Evolutionary conservation across 345 rosid species (phyloP), one percentile per base, ranked within the genome.

Genomic region (Acer negundo): DNA sequence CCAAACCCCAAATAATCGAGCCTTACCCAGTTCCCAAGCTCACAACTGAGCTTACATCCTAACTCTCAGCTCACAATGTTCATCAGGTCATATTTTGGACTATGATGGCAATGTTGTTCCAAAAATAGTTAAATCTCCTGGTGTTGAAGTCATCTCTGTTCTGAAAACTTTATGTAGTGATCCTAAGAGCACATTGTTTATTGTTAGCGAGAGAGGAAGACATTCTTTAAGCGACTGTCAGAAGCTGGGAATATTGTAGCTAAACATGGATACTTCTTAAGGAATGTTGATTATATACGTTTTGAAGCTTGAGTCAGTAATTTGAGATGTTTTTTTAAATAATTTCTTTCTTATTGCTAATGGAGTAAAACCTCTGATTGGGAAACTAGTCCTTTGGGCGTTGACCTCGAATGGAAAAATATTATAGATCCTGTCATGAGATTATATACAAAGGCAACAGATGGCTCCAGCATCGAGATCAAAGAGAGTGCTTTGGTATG

Each of bases 401-500:
- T 2, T 26, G 28, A 26, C 2, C 28, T 26, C 28, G 28, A 26
- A 26, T 26, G 28, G 28, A 26, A 26, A 26, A 26, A 2, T 1
- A 26, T 1, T 26, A 2, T 26, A 2, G 28, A 26, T 1, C 28
- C 28, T 26, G 2, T 26, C 28, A 26, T 26, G 28, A 26, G 28
- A 1, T 81, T 63, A 17, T 94, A 94, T 78, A 91, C 85, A 67
- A 97, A 94, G 73, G 84, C 98, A 71, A 94, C 97, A 0, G 95
- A 94, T 85, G 98, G 98, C 74, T 92, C 98, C 77, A 86, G n/a
- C 68, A 89, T 94, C 75, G 98, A 94, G 87, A 53, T 61, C 19
- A 94, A 94, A 82, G 97, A 92, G 75, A 92, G 95, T 75, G 98
- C 91, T 77, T 72, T 92, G 77, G 98, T 92, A 35, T 94, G 98